A percentile compares a stretch with the other conserved stretches of the same genome.
Conservation (phyloP, 345 rosid genomes). For the Eucalyptus cladocalyx region DNA sequence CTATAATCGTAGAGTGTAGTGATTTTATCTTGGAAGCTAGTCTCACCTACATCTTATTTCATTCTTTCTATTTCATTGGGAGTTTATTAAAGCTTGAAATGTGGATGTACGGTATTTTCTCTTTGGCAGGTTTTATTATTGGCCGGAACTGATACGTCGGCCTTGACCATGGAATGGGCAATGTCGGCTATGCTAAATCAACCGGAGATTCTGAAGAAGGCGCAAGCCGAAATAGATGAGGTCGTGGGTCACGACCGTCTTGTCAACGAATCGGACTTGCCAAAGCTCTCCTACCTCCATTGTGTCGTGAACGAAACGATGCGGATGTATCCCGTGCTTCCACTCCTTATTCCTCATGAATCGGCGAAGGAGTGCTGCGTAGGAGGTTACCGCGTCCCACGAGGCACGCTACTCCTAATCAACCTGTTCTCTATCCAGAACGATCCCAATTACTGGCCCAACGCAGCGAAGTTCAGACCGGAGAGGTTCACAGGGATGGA, state of each 20-base stretch:
- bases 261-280: conserved; percentile 29
- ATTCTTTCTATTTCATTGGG: background rate
- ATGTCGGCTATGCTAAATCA: conserved; percentile 31
- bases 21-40: background rate
- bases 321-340: conserved; percentile 27
- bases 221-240: conserved; percentile 31
- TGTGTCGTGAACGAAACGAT: conserved; percentile 42
- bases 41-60: background rate
- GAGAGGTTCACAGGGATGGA: conserved; percentile 18
- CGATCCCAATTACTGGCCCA: conserved; percentile 24
- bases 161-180: conserved; percentile 50
- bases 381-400: conserved; percentile 19
- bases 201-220: conserved; percentile 24
- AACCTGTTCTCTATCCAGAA: conserved; percentile 26
- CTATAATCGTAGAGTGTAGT: too few relatives aligned
- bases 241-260: conserved; percentile 17
- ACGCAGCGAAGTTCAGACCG: conserved; percentile 16
- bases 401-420: conserved; percentile 18
- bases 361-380: conserved; percentile 15
- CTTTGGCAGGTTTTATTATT: conserved; percentile 14
- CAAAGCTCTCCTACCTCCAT: conserved; percentile 29
- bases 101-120: background rate
- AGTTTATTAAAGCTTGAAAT: background rate
- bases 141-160: conserved; percentile 50
- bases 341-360: conserved; percentile 26